Base-by-base conservation (phyloP, 257 asterid genomes). In the Solanum clarkiae region DNA sequence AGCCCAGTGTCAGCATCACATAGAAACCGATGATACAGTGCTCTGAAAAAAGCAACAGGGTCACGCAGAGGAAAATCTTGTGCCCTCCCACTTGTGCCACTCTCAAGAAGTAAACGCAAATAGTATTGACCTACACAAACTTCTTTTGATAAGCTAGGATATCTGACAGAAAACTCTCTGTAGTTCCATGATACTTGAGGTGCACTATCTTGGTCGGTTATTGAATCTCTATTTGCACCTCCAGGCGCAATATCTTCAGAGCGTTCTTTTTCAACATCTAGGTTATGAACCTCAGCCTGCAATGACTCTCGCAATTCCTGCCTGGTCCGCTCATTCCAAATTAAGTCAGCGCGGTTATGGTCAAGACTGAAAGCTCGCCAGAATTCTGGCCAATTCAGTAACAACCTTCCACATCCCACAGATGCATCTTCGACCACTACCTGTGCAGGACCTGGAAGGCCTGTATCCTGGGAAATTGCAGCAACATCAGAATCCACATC, bases 51-150 rank as follows among this genome's bases (percentile, higher is more conserved):
- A 86, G 98, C 93, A 89, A 97, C 93, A 84, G 99, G 99, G 86
- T 97, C 97, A 51, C 99, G 99, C 88, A 97, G 91, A 26, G 99
- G 99, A 87, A 97, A 97, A 87, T 97, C 97, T 85, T 94, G 93
- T 56, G 96, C 98, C 90, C 97, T 92, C 80, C 94, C 93, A 77
- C 90, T 89, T 77, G 91, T 88, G 81, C 98, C 97, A 91, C 97
- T 97, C 87, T 97, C 99, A 89, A 97, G 98, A 84, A 97, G 93
- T 88, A 97, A 91, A 16, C 99, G 94, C 84, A 95, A 95, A 88
- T 97, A 97, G 92, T 97, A 97, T 82, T 97, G 99, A 84, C 99
- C 99, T 84, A 97, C 99, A 86, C 99, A 97, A 81, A 97, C 99
- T 93, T 97, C 99, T 90, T 95, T 95, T 45, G 97, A 96, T 92